Evolutionary conservation across 306 rosid species (phyloP), one percentile per base, ranked within the genome.

Genomic region (Citrullus mucosospermus): DNA sequence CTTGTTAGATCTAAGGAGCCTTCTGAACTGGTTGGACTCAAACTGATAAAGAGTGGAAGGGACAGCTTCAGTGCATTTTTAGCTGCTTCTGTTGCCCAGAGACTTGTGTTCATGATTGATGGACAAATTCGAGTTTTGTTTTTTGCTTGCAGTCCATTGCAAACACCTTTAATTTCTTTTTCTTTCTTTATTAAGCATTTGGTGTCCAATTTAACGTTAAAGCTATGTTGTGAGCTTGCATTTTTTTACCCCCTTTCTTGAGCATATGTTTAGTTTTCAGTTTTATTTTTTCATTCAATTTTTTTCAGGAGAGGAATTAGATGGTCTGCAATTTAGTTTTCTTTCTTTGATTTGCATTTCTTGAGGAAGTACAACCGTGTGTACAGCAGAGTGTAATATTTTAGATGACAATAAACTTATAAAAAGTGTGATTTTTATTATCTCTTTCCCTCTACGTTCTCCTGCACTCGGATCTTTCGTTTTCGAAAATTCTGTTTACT

Each of bases 71-170:
- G 88, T 89, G 93, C 82, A 75, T 88, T 91, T 88, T 86, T 85
- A 88, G 90, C 92, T 91, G 93, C 88, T 83, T 86, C 91, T 93
- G 90, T 87, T 89, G 88, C 93, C 87, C 80, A 87, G 89, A 85
- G 84, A 85, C 87, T 81, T 79, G 82, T 83, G 85, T 88, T 83
- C 74, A 62, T 85, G 82, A 67, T 61, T 84, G 79, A 83, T 79
- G 80, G 79, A 84, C 84, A 79, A 80, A 78, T 54, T 79, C 69
- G 58, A 81, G 70, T 39, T 66, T 79, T 51, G 57, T 82, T 68
- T 79, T 18, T 79, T 59, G 74, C 75, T 65, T 81, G 82, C 79
- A 85, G 59, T 82, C 79, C 82, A 77, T 83, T 86, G 88, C 70
- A 63, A 71, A 82, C 79, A 76, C 85, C 82, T 87, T 71, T 14